phyloP scores from a whole-genome alignment of 2,329 filamentous ascomycete genomes.

The Neonectria neomacrospora region DNA sequence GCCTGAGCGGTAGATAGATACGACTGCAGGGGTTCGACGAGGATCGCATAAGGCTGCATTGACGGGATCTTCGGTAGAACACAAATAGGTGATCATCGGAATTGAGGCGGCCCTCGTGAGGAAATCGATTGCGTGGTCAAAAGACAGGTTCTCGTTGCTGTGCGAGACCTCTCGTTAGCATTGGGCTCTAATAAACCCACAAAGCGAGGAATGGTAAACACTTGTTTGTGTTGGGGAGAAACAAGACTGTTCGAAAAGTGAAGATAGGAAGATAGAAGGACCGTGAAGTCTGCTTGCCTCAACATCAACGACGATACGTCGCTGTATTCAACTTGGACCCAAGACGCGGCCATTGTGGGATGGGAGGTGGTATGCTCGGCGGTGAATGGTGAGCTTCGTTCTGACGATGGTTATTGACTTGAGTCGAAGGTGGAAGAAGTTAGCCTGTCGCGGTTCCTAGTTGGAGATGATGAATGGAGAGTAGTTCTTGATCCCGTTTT shows the following conservation, averaged over 20 bases:
- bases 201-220: neutral
- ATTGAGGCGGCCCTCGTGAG: neutral
- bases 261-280: neutral
- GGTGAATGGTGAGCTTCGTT: neutral
- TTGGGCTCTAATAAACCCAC: neutral
- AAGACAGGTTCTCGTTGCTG: neutral
- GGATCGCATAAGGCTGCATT: neutral
- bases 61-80: neutral
- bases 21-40: neutral
- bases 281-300: neutral
- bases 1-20: neutral
- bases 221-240: neutral
- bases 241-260: neutral
- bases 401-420: neutral
- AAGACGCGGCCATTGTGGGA: neutral
- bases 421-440: neutral
- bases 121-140: neutral
- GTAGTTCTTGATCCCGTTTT: neutral
- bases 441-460: neutral
- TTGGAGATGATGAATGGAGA: neutral
- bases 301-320: neutral
- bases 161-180: neutral
- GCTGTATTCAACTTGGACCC: neutral
- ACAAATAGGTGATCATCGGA: neutral
- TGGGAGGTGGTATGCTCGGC: neutral